phyloP scores from a whole-genome alignment of 148 eudicot species.

The Polygonum aviculare region DNA sequence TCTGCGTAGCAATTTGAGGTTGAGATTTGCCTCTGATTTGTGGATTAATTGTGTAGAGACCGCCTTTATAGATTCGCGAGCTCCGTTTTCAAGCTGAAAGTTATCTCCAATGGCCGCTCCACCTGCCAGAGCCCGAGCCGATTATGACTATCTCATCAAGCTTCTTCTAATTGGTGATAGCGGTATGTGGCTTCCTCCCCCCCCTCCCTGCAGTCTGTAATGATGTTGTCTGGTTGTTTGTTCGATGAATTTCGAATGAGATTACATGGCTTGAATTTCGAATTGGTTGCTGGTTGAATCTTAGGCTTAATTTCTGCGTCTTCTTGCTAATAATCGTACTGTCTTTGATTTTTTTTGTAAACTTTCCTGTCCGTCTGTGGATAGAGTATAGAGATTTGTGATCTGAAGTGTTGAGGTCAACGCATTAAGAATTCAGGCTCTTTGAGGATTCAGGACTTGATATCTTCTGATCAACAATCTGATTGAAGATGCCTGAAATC shows the following conservation, averaged over 20 bases:
- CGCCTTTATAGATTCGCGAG: constrained; percentile 15
- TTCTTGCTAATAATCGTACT: neutral
- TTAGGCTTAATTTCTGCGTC: neutral
- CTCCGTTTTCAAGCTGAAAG: neutral
- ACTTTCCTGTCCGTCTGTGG: neutral
- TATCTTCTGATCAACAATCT: neutral
- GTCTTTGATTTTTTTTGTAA: neutral
- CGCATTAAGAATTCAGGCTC: neutral
- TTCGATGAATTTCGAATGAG: constrained; percentile 5
- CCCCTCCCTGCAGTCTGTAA: neutral
- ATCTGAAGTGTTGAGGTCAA: neutral
- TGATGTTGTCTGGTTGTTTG: neutral
- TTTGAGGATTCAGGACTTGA: neutral
- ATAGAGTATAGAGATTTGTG: neutral
- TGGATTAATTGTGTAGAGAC: constrained; percentile 10
- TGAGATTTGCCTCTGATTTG: constrained; percentile 7
- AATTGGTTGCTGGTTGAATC: neutral
- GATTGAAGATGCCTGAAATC: neutral
- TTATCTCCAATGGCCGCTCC: constrained; percentile 72
- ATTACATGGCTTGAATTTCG: neutral
- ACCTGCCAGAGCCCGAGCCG: constrained; percentile 89
- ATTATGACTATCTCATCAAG: constrained; percentile 88
- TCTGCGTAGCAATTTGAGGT: neutral
- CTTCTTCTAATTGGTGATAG: constrained; percentile 89
- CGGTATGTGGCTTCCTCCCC: constrained; percentile 39